Evolutionary conservation across 108 stramenopile species (phyloP).

Genomic region (Aureococcus anophagefferens): DNA sequence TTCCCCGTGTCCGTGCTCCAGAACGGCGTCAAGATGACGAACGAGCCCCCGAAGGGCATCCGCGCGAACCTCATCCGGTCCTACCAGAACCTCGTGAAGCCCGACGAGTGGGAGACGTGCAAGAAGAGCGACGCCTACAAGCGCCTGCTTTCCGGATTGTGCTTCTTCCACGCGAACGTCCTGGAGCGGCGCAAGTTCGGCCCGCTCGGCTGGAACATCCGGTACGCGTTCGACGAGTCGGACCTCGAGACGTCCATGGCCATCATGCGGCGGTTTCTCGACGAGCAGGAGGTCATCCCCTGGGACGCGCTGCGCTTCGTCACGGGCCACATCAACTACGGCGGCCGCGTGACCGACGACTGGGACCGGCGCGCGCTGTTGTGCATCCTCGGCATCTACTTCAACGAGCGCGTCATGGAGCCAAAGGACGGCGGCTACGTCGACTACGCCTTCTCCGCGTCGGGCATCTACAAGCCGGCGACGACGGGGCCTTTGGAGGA

Average conservation of each 20-base stretch:
- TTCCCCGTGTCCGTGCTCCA: constrained; percentile 50
- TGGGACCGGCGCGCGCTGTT: constrained; percentile 53
- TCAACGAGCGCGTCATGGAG: constrained; percentile 32
- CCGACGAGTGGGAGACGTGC: constrained; percentile 36
- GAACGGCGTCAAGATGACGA: constrained; percentile 41
- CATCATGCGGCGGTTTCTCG: constrained; percentile 42
- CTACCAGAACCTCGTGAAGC: constrained; percentile 40
- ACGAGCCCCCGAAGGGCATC: constrained; percentile 42
- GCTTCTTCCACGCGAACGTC: constrained; percentile 57
- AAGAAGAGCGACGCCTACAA: constrained; percentile 36
- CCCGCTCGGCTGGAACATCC: constrained; percentile 57
- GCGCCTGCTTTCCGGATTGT: constrained; percentile 37
- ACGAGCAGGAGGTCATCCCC: constrained; percentile 43
- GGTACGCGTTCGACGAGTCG: constrained; percentile 56
- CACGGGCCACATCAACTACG: constrained; percentile 63
- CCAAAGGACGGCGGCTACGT: not conserved
- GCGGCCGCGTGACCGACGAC: constrained; percentile 59
- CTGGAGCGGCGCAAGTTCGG: constrained; percentile 60
- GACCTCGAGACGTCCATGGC: constrained; percentile 49
- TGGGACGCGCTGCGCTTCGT: constrained; percentile 56
- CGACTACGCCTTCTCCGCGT: constrained; percentile 34
- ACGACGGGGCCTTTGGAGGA: constrained; percentile 22
- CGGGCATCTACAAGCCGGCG: constrained; percentile 43
- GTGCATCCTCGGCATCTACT: constrained; percentile 42
- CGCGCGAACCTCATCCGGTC: constrained; percentile 34